Evolutionary conservation across 306 rosid genomes (phyloP).

Genomic region (Quercus agrifolia): DNA sequence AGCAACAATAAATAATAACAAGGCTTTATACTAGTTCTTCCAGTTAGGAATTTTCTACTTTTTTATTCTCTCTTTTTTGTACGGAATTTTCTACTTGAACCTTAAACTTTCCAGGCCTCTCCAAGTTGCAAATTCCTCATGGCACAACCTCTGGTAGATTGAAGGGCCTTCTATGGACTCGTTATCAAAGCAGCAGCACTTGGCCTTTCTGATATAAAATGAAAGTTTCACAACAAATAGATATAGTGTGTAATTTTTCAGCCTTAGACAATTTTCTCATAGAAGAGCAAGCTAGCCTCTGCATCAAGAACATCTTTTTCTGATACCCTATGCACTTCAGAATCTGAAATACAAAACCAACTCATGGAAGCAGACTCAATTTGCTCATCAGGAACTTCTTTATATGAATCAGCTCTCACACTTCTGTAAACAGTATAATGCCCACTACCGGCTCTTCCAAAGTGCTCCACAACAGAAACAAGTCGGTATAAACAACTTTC

Average conservation of each 20-base stretch:
- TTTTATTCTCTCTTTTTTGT: no score
- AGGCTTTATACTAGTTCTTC: not conserved
- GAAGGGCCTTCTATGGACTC: not conserved
- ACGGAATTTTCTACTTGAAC: not conserved
- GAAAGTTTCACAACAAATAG: not conserved
- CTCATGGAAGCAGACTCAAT: slow-evolving; percentile 21
- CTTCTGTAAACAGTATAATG: slow-evolving; percentile 93
- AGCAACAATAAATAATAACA: not conserved
- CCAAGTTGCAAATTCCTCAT: not conserved
- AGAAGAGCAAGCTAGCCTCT: slow-evolving; percentile 93
- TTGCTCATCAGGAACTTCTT: slow-evolving; percentile 17
- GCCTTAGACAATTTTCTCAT: slow-evolving; percentile 52
- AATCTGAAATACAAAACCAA: slow-evolving; percentile 88
- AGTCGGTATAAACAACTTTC: slow-evolving; percentile 57
- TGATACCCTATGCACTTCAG: slow-evolving; percentile 65
- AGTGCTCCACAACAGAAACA: slow-evolving; percentile 84
- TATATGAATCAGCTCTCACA: slow-evolving; percentile 28
- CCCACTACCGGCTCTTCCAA: slow-evolving; percentile 78
- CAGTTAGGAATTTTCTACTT: not conserved
- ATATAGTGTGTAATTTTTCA: not conserved
- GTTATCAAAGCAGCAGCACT: not conserved
- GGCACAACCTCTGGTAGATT: not conserved
- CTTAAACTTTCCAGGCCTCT: not conserved
- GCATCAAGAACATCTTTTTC: slow-evolving; percentile 67
- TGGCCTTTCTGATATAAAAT: not conserved